Evolutionary conservation across 345 rosid species (phyloP).

Genomic region (Geranium rotundifolium): DNA sequence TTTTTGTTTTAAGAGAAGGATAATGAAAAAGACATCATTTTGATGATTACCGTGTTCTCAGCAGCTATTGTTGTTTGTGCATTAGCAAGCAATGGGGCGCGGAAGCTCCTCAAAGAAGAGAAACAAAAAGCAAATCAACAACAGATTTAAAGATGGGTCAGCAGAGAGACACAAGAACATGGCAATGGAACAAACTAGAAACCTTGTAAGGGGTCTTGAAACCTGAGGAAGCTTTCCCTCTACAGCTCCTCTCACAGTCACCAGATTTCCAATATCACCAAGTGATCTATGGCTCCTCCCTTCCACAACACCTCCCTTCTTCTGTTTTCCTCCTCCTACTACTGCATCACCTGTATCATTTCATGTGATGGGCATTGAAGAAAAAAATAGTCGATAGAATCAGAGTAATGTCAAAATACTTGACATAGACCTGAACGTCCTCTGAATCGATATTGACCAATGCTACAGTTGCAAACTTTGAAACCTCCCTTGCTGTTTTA

Average conservation of each 20-base stretch:
- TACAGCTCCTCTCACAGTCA: constrained; percentile 33
- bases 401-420: too few relatives aligned
- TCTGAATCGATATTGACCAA: too few relatives aligned
- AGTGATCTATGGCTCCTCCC: constrained; percentile 68
- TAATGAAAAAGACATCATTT: not conserved
- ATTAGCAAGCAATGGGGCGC: constrained; percentile 76
- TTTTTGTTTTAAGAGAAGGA: too few relatives aligned
- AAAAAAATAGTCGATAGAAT: too few relatives aligned
- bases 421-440: too few relatives aligned
- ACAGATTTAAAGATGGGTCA: not conserved
- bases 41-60: constrained; percentile 40
- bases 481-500: too few relatives aligned
- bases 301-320: constrained; percentile 38
- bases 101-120: constrained; percentile 37
- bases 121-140: constrained; percentile 3
- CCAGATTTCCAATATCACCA: constrained; percentile 81
- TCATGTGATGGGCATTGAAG: too few relatives aligned
- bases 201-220: constrained; percentile 78
- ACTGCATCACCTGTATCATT: constrained; percentile 37
- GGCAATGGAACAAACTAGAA: too few relatives aligned
- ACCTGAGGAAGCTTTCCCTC: constrained; percentile 37
- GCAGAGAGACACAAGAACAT: not conserved
- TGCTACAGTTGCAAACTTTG: too few relatives aligned
- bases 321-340: constrained; percentile 35
- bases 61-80: constrained; percentile 66